Evolutionary conservation across 164 flowering plant species (phyloP).

Genomic region (Aristolochia fimbriata): DNA sequence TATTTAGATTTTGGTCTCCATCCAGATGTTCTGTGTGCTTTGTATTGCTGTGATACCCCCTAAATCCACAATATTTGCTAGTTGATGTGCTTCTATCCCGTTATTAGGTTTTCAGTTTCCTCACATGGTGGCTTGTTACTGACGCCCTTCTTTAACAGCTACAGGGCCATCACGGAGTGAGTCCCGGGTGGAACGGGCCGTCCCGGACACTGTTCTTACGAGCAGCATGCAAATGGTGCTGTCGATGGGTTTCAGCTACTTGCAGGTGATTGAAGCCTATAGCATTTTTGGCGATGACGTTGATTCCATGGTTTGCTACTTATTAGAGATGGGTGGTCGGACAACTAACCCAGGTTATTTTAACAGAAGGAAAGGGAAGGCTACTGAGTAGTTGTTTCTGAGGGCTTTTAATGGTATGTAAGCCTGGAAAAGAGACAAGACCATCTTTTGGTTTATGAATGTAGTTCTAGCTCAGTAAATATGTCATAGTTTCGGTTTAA

Average conservation of each 20-base stretch:
- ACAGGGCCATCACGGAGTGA: conserved; percentile 51
- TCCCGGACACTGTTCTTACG: conserved; percentile 36
- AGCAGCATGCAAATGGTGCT: conserved; percentile 57
- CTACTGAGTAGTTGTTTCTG: conserved; percentile 43
- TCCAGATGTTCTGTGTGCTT: no score
- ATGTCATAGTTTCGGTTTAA: conserved; percentile 1
- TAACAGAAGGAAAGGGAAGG: conserved; percentile 82
- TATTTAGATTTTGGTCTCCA: no score
- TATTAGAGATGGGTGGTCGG: conserved; percentile 62
- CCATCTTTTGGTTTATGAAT: not conserved
- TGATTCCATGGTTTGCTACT: conserved; percentile 84
- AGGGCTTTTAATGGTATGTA: not conserved
- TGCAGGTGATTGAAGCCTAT: conserved; percentile 85
- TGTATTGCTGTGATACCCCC: no score
- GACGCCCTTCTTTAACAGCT: not conserved
- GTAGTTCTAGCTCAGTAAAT: not conserved
- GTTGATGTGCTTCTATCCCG: no score
- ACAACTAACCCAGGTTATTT: conserved; percentile 15
- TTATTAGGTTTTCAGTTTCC: no score
- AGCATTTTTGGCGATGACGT: conserved; percentile 93
- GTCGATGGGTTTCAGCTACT: conserved; percentile 94
- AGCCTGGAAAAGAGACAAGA: not conserved
- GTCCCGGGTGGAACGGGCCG: conserved; percentile 15
- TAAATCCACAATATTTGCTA: no score
- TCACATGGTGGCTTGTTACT: no score